Evolutionary conservation across 2,329 filamentous ascomycete genomes (phyloP).

Genomic region (Colletotrichum simmondsii): DNA sequence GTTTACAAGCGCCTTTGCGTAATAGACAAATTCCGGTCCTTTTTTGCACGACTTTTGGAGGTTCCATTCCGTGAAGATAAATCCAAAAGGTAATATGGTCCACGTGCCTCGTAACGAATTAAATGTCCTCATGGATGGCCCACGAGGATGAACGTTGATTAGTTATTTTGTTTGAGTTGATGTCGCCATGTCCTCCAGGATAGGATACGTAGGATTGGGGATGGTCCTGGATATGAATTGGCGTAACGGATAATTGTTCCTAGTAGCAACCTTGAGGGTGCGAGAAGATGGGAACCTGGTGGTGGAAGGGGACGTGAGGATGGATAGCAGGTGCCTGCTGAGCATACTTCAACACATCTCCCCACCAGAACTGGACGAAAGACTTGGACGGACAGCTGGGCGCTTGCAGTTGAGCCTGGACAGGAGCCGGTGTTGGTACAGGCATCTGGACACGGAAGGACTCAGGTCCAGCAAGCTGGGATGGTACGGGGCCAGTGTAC

Average conservation of each 20-base stretch:
- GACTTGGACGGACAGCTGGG: conserved; percentile 57
- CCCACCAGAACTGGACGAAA: conserved; percentile 59
- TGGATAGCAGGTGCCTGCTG: conserved; percentile 60
- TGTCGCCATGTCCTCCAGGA: neutral
- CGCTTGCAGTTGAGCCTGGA: conserved; percentile 45
- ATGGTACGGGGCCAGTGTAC: conserved; percentile 53
- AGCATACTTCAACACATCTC: conserved; percentile 65
- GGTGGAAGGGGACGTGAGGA: conserved; percentile 62
- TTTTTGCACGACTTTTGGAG: conserved; percentile 9
- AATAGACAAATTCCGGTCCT: conserved; percentile 3
- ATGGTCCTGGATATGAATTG: neutral
- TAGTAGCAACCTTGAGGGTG: conserved; percentile 65
- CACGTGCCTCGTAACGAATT: conserved; percentile 21
- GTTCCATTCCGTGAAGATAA: conserved; percentile 1
- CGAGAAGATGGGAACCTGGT: conserved; percentile 62
- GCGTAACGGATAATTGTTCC: conserved; percentile 22
- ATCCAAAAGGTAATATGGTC: conserved; percentile 14
- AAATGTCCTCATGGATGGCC: conserved; percentile 4
- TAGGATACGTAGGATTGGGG: neutral
- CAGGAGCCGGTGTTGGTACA: conserved; percentile 48
- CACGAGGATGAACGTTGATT: conserved; percentile 9
- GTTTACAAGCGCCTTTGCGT: neutral
- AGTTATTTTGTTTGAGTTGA: neutral
- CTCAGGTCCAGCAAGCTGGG: conserved; percentile 38
- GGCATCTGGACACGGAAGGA: conserved; percentile 43